These are phyloP conservation scores for Syzygium grande DNA, from an alignment of 345 rosid genomes.

Conservation along the genomic window DNA sequence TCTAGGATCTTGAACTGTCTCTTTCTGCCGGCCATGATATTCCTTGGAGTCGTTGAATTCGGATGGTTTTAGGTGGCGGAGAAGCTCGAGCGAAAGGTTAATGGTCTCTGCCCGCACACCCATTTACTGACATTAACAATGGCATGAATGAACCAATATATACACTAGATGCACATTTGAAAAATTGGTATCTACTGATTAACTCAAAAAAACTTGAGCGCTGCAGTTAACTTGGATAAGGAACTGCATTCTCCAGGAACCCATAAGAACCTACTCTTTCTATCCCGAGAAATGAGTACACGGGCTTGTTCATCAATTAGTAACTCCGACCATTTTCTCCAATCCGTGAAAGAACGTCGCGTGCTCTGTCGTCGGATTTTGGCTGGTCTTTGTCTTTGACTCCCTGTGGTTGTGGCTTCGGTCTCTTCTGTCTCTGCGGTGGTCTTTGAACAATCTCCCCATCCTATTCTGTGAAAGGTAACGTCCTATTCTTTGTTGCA, in stretches of 20 bases:
- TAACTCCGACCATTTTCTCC: neutral
- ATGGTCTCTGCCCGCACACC: conserved; percentile 80
- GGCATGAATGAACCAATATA: neutral
- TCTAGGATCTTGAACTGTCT: too few relatives aligned
- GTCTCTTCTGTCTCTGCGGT: neutral
- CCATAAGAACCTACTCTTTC: neutral
- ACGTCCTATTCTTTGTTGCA: neutral
- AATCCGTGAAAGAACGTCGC: neutral
- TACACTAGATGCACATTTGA: neutral
- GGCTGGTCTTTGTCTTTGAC: neutral
- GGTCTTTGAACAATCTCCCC: neutral
- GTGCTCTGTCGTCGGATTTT: neutral
- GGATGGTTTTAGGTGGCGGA: conserved; percentile 70
- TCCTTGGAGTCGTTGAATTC: conserved; percentile 62
- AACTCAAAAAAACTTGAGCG: conserved; percentile 56
- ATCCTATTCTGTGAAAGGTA: neutral
- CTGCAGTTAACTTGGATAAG: neutral
- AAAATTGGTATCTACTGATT: neutral
- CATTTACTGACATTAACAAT: neutral
- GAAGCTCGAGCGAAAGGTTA: conserved; percentile 79
- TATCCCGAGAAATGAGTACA: neutral
- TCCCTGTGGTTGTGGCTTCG: too few relatives aligned
- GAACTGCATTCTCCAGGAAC: neutral
- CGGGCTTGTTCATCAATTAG: neutral
- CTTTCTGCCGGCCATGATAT: conserved; percentile 23